Evolutionary conservation across 805 yeast species (phyloP), one percentile per base, ranked within the genome.

Genomic region (Yarrowia sp.): DNA sequence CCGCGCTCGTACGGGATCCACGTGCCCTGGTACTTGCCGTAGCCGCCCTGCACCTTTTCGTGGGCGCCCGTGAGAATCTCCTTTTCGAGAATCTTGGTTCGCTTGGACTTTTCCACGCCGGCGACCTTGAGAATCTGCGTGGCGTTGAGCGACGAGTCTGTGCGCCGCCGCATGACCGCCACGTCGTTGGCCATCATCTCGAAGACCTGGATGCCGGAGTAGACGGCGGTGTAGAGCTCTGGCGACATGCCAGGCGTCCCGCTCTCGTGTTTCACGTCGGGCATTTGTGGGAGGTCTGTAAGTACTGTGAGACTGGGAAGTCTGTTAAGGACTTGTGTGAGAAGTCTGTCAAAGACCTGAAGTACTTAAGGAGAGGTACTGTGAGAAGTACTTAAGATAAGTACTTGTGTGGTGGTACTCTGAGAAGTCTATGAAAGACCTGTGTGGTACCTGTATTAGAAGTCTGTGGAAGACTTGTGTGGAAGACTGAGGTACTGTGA

Each of bases 1-100:
- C 88, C 89, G 40, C 86, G 77, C 67, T 83, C 87, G 71, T 82
- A 83, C 5, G 92, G 90, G 49, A 87, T 81, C 91, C 92, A 88
- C 13, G 89, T 88, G 10, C 92, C 93, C 74, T 87, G 91, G 75
- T 85, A 86, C 72, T 86, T 86, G n/a, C 90, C 91, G 70, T 87
- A 85, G 0, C 91, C 91, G 42, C 91, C 91, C 75, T 87, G 90
- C 33, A 87, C 87, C 72, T 87, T 87, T 72, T 88, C 92, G 73
- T 86, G 88, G 42, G 78, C 79, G n/a, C 89, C 88, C 8, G 85
- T 83, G 68, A 82, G 85, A 49, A 87, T 86, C 71, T 87, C 91
- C 70, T 82, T 82, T 70, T 88, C 92, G 69, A 88, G 82, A 61
- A 86, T 81, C 69, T 87, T 83, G 9, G 90, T 86, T 58, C 91